A percentile compares a stretch with the other conserved stretches of the same genome.
These are phyloP conservation scores for Penicillium capsulatum DNA, from an alignment of 2,329 filamentous ascomycete species.

Conservation along the genomic window DNA sequence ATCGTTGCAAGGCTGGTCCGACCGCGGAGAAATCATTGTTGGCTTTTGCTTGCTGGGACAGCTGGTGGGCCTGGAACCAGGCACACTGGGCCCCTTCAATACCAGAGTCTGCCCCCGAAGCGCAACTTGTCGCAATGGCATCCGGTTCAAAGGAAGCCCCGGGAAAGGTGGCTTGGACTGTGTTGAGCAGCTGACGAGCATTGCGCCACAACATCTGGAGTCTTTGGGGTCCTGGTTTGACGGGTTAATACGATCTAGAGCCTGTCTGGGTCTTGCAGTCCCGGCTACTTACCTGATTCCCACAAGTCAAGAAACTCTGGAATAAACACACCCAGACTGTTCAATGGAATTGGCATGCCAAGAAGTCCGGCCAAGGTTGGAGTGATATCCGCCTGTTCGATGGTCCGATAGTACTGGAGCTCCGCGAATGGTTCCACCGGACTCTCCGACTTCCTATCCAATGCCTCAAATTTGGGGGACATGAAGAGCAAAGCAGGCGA, in stretches of 20 bases:
- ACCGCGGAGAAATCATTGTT: slow-evolving; percentile 14
- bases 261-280: background rate
- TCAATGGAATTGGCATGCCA: slow-evolving; percentile 81
- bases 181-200: slow-evolving; percentile 71
- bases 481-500: slow-evolving; percentile 89
- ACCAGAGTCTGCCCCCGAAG: slow-evolving; percentile 19
- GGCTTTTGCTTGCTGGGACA: slow-evolving; percentile 11
- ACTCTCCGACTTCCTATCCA: slow-evolving; percentile 45
- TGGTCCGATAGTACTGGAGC: slow-evolving; percentile 75
- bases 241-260: background rate
- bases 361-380: slow-evolving; percentile 83
- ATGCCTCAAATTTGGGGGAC: slow-evolving; percentile 69
- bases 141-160: slow-evolving; percentile 47
- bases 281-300: slow-evolving; percentile 53
- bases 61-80: slow-evolving; percentile 51
- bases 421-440: slow-evolving; percentile 62
- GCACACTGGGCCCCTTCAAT: slow-evolving; percentile 63
- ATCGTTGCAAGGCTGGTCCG: slow-evolving; percentile 42
- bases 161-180: slow-evolving; percentile 70
- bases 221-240: slow-evolving; percentile 47
- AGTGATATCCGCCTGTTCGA: slow-evolving; percentile 94
- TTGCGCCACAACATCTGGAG: slow-evolving; percentile 71
- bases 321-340: slow-evolving; percentile 85
- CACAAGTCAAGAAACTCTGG: slow-evolving; percentile 74
- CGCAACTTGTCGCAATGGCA: slow-evolving; percentile 21